phyloP scores from a whole-genome alignment of 2,329 filamentous ascomycete species.

The Dendrostoma leiphaemia region DNA sequence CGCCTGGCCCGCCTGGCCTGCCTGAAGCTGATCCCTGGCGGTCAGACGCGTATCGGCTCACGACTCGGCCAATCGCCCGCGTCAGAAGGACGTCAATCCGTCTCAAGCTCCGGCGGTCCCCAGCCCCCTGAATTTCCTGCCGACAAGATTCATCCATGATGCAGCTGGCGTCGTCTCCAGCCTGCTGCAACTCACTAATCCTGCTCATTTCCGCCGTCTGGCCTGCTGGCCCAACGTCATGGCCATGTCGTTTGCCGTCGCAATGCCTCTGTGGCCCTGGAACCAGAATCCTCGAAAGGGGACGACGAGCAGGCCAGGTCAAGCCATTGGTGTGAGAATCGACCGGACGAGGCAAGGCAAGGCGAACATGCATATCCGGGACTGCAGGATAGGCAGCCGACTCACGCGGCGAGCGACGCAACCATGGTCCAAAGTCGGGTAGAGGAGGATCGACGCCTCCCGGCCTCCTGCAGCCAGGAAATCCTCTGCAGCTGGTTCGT shows the following conservation, averaged over 20 bases:
- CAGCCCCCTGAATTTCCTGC: constrained; percentile 7
- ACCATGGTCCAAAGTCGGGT: neutral
- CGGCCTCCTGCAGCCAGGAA: constrained; percentile 9
- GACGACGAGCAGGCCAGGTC: no score
- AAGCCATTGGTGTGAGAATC: no score
- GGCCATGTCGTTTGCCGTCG: neutral
- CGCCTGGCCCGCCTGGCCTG: no score
- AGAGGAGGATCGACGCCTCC: neutral
- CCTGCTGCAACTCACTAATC: constrained; percentile 1
- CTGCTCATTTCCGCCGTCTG: constrained; percentile 7
- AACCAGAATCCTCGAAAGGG: no score
- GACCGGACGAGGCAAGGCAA: neutral
- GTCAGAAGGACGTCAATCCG: constrained; percentile 6
- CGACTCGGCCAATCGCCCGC: constrained; percentile 15
- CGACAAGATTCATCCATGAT: constrained; percentile 9
- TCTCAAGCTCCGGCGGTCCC: constrained; percentile 3
- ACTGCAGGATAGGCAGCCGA: neutral
- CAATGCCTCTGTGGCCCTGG: neutral
- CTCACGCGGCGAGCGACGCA: neutral
- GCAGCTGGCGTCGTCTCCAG: neutral
- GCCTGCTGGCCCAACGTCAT: neutral
- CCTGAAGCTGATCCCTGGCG: neutral
- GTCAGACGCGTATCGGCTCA: constrained; percentile 15
- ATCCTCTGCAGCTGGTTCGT: no score
- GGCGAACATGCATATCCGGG: neutral